phyloP scores from a whole-genome alignment of 2,329 filamentous ascomycete genomes.

The Penicillium sp. region DNA sequence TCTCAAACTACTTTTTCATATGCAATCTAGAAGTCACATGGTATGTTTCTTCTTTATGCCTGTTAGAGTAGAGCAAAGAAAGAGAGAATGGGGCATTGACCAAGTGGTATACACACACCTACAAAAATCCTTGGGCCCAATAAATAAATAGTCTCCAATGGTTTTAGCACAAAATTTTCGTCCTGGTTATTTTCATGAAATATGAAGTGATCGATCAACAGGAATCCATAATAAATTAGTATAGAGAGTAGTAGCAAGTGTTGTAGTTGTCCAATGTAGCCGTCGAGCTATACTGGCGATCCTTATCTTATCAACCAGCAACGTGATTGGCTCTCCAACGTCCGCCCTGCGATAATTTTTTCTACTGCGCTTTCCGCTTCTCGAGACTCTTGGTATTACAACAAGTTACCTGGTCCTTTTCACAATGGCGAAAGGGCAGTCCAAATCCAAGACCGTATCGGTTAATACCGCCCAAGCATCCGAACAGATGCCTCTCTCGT shows the following conservation, averaged over 20 bases:
- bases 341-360: constrained; percentile 23
- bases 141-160: not conserved
- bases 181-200: not conserved
- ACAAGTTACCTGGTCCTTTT: not conserved
- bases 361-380: constrained; percentile 10
- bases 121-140: not conserved
- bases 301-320: constrained; percentile 7
- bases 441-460: not conserved
- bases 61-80: not conserved
- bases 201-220: not conserved
- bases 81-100: not conserved
- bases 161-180: not conserved
- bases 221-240: not conserved
- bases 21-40: not conserved
- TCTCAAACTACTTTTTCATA: too few relatives aligned
- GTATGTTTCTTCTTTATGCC: too few relatives aligned
- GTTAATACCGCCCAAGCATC: not conserved
- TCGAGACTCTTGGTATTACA: not conserved
- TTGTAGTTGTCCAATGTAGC: not conserved
- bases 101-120: not conserved
- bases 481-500: constrained; percentile 15
- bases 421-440: constrained; percentile 19
- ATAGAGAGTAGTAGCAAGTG: not conserved
- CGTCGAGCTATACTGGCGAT: not conserved
- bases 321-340: constrained; percentile 1